A percentile compares a stretch with the other conserved stretches of the same genome.
phyloP scores from a whole-genome alignment of 257 asterid genomes.

The Solanum corneliomulleri region DNA sequence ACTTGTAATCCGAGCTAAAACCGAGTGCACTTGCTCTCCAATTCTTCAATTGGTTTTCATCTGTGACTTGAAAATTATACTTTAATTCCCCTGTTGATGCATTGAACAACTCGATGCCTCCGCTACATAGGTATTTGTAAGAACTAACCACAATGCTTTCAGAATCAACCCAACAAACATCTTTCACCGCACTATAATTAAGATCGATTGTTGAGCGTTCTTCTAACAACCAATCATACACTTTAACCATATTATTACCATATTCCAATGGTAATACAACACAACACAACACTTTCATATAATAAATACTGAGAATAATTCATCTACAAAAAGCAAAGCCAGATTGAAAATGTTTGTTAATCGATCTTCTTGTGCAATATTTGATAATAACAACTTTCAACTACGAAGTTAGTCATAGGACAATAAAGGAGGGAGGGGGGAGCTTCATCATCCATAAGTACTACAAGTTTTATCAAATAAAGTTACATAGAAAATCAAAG shows the following conservation, averaged over 20 bases:
- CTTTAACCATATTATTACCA: slow-evolving; percentile 70
- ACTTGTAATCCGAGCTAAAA: no score
- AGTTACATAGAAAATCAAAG: background rate
- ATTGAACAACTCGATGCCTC: slow-evolving; percentile 66
- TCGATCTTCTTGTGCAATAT: no score
- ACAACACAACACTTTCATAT: slow-evolving; percentile 24
- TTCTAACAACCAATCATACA: slow-evolving; percentile 77
- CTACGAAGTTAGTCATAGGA: no score
- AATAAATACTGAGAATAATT: no score
- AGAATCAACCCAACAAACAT: slow-evolving; percentile 56
- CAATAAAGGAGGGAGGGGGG: no score
- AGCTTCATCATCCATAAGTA: no score
- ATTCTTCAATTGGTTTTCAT: background rate
- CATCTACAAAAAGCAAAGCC: no score
- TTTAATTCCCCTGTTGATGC: slow-evolving; percentile 44
- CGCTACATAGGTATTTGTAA: slow-evolving; percentile 57
- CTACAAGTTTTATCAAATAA: no score
- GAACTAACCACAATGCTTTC: slow-evolving; percentile 55
- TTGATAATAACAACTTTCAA: no score
- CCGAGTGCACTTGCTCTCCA: no score
- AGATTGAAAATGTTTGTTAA: no score
- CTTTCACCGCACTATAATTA: slow-evolving; percentile 67
- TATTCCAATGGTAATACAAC: slow-evolving; percentile 28
- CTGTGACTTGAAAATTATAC: slow-evolving; percentile 38
- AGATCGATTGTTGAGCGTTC: slow-evolving; percentile 60